These are phyloP conservation scores for Prosopis cineraria DNA, from an alignment of 306 rosid species.

Conservation along the genomic window DNA sequence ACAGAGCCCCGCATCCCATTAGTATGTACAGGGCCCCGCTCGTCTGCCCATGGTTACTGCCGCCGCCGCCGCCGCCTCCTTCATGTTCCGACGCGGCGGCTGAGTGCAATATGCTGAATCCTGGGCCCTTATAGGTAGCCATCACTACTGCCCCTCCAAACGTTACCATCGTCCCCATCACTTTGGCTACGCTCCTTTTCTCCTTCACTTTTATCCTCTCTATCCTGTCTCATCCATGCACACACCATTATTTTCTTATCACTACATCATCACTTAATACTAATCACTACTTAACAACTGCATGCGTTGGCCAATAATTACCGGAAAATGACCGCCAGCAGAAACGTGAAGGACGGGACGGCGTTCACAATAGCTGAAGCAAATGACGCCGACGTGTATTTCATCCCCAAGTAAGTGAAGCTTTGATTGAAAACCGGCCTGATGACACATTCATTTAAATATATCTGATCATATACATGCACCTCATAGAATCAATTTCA, in stretches of 20 bases:
- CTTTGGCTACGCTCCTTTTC: conserved; percentile 57
- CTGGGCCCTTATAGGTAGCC: conserved; percentile 75
- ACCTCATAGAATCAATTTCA: no score
- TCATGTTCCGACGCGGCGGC: conserved; percentile 24
- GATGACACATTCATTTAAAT: conserved; percentile 29
- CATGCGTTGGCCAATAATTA: background rate
- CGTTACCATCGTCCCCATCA: conserved; percentile 67
- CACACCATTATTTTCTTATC: no score
- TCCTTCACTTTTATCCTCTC: conserved; percentile 54
- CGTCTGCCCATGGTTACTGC: conserved; percentile 38
- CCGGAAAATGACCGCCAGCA: conserved; percentile 59
- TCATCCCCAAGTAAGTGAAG: conserved; percentile 70
- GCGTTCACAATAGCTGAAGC: conserved; percentile 72
- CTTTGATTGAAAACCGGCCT: conserved; percentile 79
- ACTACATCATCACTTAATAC: no score
- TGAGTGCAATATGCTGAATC: conserved; percentile 44
- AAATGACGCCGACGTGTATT: conserved; percentile 70
- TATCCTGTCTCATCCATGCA: conserved; percentile 25
- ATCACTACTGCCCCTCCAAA: conserved; percentile 71
- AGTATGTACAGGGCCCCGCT: conserved; percentile 57
- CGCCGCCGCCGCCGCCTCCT: conserved; percentile 13
- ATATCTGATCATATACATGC: background rate
- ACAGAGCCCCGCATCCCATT: conserved; percentile 63
- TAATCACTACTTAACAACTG: background rate
- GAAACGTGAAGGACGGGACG: conserved; percentile 73